Percentiles rank a stretch among this genome's conserved stretches.
Conservation (phyloP, 192 early-diverging fungal genomes). For the Coemansia pectinata region DNA sequence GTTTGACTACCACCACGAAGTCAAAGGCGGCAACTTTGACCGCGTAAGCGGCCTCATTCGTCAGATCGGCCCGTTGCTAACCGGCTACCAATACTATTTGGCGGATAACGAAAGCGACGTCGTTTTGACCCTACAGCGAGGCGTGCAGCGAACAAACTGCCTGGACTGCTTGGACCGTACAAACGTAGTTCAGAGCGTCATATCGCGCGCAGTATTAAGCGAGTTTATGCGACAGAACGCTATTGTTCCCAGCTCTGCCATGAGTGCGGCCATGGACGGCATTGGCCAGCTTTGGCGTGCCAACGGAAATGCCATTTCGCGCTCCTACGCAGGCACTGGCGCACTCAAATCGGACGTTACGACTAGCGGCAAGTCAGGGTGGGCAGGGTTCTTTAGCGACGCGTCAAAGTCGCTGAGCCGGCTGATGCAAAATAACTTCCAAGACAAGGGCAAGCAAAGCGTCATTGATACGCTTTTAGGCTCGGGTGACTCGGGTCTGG, state of each 20-base stretch:
- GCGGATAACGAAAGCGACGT: constrained; percentile 60
- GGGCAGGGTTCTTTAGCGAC: constrained; percentile 79
- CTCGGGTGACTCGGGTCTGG: constrained; percentile 37
- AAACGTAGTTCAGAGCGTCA: constrained; percentile 85
- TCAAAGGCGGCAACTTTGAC: constrained; percentile 78
- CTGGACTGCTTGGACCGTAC: constrained; percentile 87
- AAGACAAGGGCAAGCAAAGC: constrained; percentile 92
- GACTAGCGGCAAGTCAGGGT: constrained; percentile 76
- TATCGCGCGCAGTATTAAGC: constrained; percentile 59
- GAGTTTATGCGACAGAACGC: constrained; percentile 48
- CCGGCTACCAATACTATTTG: constrained; percentile 71
- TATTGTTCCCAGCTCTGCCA: constrained; percentile 5
- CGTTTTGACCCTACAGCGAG: constrained; percentile 70
- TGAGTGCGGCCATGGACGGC: constrained; percentile 33
- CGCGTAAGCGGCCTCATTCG: constrained; percentile 63
- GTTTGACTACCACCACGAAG: constrained; percentile 85
- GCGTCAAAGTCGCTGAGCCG: constrained; percentile 91
- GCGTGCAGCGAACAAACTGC: constrained; percentile 91
- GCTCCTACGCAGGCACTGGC: constrained; percentile 95
- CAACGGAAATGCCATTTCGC: constrained; percentile 91
- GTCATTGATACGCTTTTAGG: constrained; percentile 88
- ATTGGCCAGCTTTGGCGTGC: constrained; percentile 74
- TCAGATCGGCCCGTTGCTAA: constrained; percentile 55
- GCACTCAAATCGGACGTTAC: constrained; percentile 92
- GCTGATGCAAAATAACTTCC: constrained; percentile 94